Evolutionary conservation across 139 green algal species (phyloP), one percentile per base, ranked within the genome.

Genomic region (Volvox reticuliferus): DNA sequence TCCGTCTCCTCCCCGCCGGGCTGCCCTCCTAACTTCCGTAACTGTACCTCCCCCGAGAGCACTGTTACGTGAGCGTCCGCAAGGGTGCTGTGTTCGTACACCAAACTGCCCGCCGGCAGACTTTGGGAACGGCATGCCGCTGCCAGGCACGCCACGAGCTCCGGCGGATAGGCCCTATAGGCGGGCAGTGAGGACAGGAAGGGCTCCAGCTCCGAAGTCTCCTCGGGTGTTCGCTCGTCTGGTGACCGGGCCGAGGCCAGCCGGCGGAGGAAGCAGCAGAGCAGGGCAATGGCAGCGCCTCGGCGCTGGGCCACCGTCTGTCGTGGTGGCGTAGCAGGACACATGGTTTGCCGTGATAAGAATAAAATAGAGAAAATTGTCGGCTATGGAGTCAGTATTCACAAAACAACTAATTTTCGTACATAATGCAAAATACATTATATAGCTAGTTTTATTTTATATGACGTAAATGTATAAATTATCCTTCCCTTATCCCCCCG

Each of bases 191-290:
- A 91, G 50, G 97, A 96, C 68, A 99, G 91, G 73, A 98, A 83
- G 12, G 97, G 96, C 94, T 96, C 90, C 88, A 99, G 81, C 91
- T 98, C 96, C 1, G 90, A 71, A 1, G 93, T 93, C 77, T 98
- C 95, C 68, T 95, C 85, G 14, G 85, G 69, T 5, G 85, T 89
- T n/a, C 85, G 85, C 0, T 14, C 24, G 19, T 37, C 37, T 0
- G 85, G 37, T 12, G 44, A 9, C 6, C 85, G 69, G 24, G 1
- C 36, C 14, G n/a, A 22, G 12, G 44, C 69, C 69, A 82, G n/a
- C 19, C 69, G 69, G 26, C 85, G 85, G 9, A 89, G 18, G 69
- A 44, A 71, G 85, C 69, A 73, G 85, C 69, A 82, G 37, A 89
- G 85, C 36, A 89, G 44, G 37, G 69, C 85, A 19, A 68, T 75